Evolutionary conservation across 768 basidiomycete genomes (phyloP), one percentile per base, ranked within the genome.

Genomic region (Psilocybe subaeruginosa): DNA sequence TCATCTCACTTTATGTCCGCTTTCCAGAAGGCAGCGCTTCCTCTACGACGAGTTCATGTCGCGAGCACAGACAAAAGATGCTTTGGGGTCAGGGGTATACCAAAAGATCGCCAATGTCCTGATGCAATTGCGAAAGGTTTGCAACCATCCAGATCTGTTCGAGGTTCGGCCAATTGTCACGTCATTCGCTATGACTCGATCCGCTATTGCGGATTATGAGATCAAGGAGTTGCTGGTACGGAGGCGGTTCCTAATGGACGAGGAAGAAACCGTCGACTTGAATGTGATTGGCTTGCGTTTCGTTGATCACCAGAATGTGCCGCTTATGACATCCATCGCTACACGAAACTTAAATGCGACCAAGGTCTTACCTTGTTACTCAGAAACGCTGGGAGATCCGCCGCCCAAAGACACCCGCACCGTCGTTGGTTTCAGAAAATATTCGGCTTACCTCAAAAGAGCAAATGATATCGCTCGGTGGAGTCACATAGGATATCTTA

Each of bases 101-200:
- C 90, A 91, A 74, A 91, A 91, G 75, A 90, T 93, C 47, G 92
- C 92, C 67, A 99, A 99, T 71, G 88, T 97, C 59, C 84, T 99
- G 61, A 99, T 99, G 97, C 97, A 99, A 72, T 83, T 99, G 3
- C 90, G 97, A 58, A 98, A 99, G 78, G 93, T 97, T 46, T 94
- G 94, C 79, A 95, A 93, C 58, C 95, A 98, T 73, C 97, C 96
- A 0, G 91, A 95, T 74, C 80, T 95, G 8, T 96, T 97, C 71
- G 92, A 96, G 73, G 87, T 92, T 54, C 89, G 95, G 67, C 92
- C 95, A 1, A 87, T 89, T 61, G 87, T 86, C 57, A 92, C 85
- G 55, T 94, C 84, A 27, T 93, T 90, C 72, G 86, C 82, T 4
- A 90, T 85, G 87, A 78, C 78, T 60, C 90, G 83, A 65, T 95